Percentiles rank a stretch among this genome's conserved stretches.
These are phyloP conservation scores for Logfia minima DNA, from an alignment of 129 eudicot species.

Conservation along the genomic window DNA sequence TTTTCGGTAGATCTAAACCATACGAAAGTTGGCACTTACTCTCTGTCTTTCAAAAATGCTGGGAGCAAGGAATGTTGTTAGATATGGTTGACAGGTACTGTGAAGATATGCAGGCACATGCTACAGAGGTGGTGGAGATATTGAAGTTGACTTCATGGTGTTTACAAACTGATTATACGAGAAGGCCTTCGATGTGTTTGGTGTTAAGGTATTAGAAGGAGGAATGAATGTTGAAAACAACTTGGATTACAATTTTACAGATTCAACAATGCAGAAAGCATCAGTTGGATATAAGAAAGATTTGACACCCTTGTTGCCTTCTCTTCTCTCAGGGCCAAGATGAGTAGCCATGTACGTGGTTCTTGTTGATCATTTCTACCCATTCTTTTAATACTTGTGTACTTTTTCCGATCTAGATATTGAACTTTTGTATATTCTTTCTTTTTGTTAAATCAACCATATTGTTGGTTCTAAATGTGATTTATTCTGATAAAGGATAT, in stretches of 20 bases:
- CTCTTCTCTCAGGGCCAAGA: constrained; percentile 18
- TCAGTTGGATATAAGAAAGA: neutral
- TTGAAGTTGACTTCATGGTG: constrained; percentile 46
- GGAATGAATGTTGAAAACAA: constrained; percentile 30
- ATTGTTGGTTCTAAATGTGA: too few species aligned
- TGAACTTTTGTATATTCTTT: too few species aligned
- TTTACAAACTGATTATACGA: constrained; percentile 27
- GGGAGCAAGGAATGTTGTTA: constrained; percentile 13
- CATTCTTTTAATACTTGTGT: too few species aligned
- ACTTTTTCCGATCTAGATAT: too few species aligned
- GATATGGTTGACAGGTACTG: constrained; percentile 30
- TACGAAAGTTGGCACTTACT: constrained; percentile 39
- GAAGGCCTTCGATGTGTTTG: constrained; percentile 44
- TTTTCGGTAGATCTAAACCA: constrained; percentile 26
- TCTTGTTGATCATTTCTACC: constrained; percentile 10
- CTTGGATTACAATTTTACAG: constrained; percentile 35
- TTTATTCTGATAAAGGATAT: too few species aligned
- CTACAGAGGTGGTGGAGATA: constrained; percentile 8
- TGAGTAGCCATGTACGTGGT: constrained; percentile 1
- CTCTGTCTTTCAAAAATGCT: constrained; percentile 30
- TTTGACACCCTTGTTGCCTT: neutral
- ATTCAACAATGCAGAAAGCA: constrained; percentile 11
- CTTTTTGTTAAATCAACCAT: too few species aligned
- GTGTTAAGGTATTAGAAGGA: constrained; percentile 36
- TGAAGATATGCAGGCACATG: constrained; percentile 23